Conservation (phyloP, 2,329 filamentous ascomycete genomes). For the Aquanectria penicillioides region DNA sequence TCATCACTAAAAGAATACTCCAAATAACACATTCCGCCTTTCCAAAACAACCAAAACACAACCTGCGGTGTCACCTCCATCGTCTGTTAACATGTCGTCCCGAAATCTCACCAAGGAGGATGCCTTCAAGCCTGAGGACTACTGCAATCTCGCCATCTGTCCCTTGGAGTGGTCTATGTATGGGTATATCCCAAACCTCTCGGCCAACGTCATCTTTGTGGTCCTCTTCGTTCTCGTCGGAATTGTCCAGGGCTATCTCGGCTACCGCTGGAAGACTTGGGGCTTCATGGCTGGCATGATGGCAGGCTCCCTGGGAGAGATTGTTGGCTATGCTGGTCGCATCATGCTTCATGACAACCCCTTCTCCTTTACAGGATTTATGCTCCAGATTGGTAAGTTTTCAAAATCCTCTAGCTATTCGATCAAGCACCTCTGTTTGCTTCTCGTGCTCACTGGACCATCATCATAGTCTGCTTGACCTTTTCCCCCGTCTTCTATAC, state of each 20-base stretch:
- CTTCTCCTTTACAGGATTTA: not conserved
- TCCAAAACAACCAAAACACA: no score
- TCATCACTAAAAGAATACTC: no score
- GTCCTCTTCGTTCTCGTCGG: not conserved
- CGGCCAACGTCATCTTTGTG: not conserved
- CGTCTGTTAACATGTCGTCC: no score
- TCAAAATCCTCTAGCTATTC: no score
- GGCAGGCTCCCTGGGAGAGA: not conserved
- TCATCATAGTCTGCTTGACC: conserved; percentile 67
- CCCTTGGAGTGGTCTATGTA: not conserved
- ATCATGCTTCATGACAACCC: not conserved
- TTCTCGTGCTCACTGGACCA: not conserved
- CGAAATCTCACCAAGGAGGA: no score
- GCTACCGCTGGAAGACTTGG: not conserved
- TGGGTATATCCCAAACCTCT: not conserved
- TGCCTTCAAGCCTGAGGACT: not conserved
- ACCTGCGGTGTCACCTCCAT: no score
- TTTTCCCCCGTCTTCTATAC: conserved; percentile 58
- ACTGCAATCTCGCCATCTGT: not conserved
- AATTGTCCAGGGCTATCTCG: not conserved
- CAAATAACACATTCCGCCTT: no score
- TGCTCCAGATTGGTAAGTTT: conserved; percentile 21
- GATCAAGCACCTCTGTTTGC: no score
- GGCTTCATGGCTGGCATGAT: not conserved
- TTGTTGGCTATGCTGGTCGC: not conserved